Percentiles rank a stretch among this genome's conserved stretches.
Evolutionary conservation across 1,284 basidiomycete species (phyloP).

Genomic region (Ganoderma resinaceum): DNA sequence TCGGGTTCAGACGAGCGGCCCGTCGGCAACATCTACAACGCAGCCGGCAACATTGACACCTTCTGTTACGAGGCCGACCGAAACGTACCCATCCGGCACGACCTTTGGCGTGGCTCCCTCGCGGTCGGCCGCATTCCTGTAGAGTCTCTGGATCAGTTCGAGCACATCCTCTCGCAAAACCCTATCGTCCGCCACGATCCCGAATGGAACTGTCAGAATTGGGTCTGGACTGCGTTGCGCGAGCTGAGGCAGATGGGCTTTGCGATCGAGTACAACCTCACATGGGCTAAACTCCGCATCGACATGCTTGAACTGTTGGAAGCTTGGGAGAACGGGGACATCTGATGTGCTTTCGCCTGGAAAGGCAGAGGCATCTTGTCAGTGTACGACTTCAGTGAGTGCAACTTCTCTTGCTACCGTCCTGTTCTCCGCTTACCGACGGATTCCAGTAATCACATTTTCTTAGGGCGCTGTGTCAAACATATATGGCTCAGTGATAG

Average conservation of each 20-base stretch:
- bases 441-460: not conserved
- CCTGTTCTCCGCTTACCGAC: not conserved
- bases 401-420: no score
- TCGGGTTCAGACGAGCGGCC: conserved; percentile 26
- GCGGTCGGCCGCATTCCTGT: conserved; percentile 28
- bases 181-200: conserved; percentile 28
- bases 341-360: conserved; percentile 11
- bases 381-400: not conserved
- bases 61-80: conserved; percentile 28
- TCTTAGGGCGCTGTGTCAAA: not conserved
- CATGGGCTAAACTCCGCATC: conserved; percentile 22
- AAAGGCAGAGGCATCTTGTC: not conserved
- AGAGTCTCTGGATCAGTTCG: conserved; percentile 24
- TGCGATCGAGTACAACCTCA: conserved; percentile 23
- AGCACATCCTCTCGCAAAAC: conserved; percentile 28
- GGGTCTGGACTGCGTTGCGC: conserved; percentile 31
- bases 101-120: conserved; percentile 33
- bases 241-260: conserved; percentile 28
- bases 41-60: conserved; percentile 34
- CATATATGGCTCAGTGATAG: not conserved
- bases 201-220: conserved; percentile 35
- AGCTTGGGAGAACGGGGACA: conserved; percentile 34
- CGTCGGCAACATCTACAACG: conserved; percentile 31
- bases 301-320: conserved; percentile 31
- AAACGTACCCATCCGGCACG: conserved; percentile 27